Evolutionary conservation across 306 rosid species (phyloP).

Genomic region (Malus asiatica): DNA sequence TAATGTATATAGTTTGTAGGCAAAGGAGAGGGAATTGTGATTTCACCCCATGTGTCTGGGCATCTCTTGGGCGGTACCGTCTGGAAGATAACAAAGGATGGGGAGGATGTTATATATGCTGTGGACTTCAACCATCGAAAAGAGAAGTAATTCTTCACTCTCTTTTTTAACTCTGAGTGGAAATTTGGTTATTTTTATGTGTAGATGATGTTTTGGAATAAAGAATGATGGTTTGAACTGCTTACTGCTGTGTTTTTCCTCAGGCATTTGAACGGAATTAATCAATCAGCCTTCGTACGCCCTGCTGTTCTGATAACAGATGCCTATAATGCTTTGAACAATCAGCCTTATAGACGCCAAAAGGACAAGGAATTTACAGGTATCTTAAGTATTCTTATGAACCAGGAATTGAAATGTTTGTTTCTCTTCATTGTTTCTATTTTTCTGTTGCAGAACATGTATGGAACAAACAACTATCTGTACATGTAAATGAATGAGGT

Average conservation of each 20-base stretch:
- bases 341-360: conserved; percentile 91
- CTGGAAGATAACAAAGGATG: conserved; percentile 97
- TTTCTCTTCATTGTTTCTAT: not conserved
- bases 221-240: conserved; percentile 9
- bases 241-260: conserved; percentile 36
- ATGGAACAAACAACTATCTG: not conserved
- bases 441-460: conserved; percentile 3
- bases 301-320: conserved; percentile 97
- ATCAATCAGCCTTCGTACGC: conserved; percentile 72
- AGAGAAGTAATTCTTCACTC: conserved; percentile 49
- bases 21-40: conserved; percentile 92
- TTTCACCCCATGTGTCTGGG: conserved; percentile 93
- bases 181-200: not conserved
- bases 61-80: conserved; percentile 93
- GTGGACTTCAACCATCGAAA: conserved; percentile 93
- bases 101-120: conserved; percentile 94
- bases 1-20: conserved; percentile 29
- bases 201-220: not conserved
- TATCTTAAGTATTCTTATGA: conserved; percentile 1
- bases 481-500: not conserved
- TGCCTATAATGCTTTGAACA: conserved; percentile 95
- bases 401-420: not conserved
- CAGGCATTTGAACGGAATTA: conserved; percentile 97
- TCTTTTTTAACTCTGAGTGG: not conserved
- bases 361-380: conserved; percentile 95